Percentiles rank a stretch among this genome's conserved stretches.
phyloP scores from a whole-genome alignment of 2,329 filamentous ascomycete species.

The Alternaria longipes region DNA sequence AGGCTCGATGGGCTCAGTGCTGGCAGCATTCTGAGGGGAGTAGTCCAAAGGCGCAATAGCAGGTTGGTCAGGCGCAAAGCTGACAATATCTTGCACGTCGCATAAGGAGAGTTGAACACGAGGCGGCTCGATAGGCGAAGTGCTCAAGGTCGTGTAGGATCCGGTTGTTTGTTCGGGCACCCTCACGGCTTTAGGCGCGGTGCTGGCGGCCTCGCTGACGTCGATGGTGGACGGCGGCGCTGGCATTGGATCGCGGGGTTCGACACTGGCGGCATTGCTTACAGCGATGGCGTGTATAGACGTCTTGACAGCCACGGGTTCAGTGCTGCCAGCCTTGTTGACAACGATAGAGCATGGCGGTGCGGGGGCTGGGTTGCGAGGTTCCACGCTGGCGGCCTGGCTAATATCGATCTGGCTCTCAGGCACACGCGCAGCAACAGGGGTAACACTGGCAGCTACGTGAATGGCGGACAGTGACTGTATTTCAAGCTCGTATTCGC shows the following conservation, averaged over 20 bases:
- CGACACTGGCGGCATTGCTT: constrained; percentile 3
- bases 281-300: background rate
- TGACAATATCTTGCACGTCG: background rate
- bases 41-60: background rate
- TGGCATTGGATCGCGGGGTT: background rate
- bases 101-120: background rate
- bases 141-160: background rate
- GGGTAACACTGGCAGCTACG: constrained; percentile 1
- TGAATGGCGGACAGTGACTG: background rate
- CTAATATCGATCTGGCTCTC: background rate
- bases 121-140: constrained; percentile 3
- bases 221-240: background rate
- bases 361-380: background rate
- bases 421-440: background rate
- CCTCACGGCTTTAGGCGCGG: background rate
- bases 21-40: background rate
- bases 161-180: background rate
- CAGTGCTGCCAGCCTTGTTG: background rate
- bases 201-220: background rate
- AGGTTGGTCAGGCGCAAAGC: background rate
- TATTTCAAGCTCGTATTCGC: constrained; percentile 8
- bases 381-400: background rate
- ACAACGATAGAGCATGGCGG: background rate
- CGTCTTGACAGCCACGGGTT: background rate
- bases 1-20: constrained; percentile 1